Conservation (phyloP, 768 basidiomycete species). For the Lactarius sp. region DNA sequence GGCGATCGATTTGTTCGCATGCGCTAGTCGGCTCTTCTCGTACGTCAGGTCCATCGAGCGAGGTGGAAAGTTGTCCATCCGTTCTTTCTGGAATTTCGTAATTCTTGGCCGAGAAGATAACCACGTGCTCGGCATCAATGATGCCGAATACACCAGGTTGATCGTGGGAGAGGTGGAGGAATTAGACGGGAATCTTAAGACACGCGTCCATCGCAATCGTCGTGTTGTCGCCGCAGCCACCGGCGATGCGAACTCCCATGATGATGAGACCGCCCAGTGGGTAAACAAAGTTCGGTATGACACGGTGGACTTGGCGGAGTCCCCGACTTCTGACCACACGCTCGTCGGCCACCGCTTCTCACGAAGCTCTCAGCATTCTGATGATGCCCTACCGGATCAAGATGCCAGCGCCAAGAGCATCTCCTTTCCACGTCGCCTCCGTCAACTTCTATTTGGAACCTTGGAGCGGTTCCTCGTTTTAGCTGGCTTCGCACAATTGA, state of each 20-base stretch:
- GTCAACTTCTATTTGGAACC: slow-evolving; percentile 45
- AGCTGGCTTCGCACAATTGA: slow-evolving; percentile 58
- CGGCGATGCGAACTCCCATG: slow-evolving; percentile 21
- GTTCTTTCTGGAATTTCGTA: slow-evolving; percentile 52
- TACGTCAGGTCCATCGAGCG: slow-evolving; percentile 38
- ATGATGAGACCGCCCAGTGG: slow-evolving; percentile 49
- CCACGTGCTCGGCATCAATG: slow-evolving; percentile 18
- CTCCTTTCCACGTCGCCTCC: slow-evolving; percentile 39
- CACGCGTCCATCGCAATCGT: slow-evolving; percentile 13
- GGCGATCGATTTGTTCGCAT: slow-evolving; percentile 48
- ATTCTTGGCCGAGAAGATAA: slow-evolving; percentile 45
- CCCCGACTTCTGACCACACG: slow-evolving; percentile 49
- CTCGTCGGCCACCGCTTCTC: slow-evolving; percentile 46
- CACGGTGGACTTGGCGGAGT: slow-evolving; percentile 41
- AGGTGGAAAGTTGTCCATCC: slow-evolving; percentile 41
- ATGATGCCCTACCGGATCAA: slow-evolving; percentile 50
- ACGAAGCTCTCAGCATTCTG: slow-evolving; percentile 43
- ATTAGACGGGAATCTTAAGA: slow-evolving; percentile 45
- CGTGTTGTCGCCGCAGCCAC: slow-evolving; percentile 1
- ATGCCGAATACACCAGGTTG: slow-evolving; percentile 57
- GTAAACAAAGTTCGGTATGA: slow-evolving; percentile 41
- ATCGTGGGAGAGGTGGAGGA: slow-evolving; percentile 52
- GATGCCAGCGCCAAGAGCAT: slow-evolving; percentile 18
- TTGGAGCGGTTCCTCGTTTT: slow-evolving; percentile 63
- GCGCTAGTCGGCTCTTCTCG: slow-evolving; percentile 45